phyloP scores from a whole-genome alignment of 2,329 filamentous ascomycete species.

The Xylariaceae sp. region DNA sequence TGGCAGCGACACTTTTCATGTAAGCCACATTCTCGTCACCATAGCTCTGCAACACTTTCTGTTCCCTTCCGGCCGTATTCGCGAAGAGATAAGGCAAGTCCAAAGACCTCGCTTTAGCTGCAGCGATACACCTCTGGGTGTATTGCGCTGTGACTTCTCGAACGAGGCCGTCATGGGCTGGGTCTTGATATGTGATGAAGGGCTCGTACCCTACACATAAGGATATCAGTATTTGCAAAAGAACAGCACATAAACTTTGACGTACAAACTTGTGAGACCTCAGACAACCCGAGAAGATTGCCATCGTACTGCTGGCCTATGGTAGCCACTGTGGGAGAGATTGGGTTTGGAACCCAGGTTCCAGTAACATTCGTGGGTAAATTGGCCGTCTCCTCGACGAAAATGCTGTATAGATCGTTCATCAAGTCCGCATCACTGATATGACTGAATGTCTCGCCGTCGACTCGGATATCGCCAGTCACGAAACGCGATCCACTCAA shows the following conservation, averaged over 20 bases:
- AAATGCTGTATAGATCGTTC: conserved; percentile 30
- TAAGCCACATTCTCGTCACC: conserved; percentile 25
- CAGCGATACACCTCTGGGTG: conserved; percentile 27
- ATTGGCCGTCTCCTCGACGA: conserved; percentile 25
- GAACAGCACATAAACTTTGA: background rate
- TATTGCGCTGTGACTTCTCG: conserved; percentile 22
- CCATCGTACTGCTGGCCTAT: conserved; percentile 29
- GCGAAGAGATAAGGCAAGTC: conserved; percentile 32
- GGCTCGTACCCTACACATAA: conserved; percentile 31
- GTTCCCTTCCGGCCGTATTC: conserved; percentile 28
- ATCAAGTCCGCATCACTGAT: conserved; percentile 19
- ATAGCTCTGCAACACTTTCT: conserved; percentile 29
- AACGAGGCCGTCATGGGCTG: conserved; percentile 27
- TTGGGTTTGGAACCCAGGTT: conserved; percentile 33
- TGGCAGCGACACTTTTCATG: conserved; percentile 29
- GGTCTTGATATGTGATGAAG: conserved; percentile 30
- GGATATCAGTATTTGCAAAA: conserved; percentile 1
- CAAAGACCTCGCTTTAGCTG: conserved; percentile 17
- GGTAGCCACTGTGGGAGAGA: conserved; percentile 30
- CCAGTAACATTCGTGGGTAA: conserved; percentile 27
- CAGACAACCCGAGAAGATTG: conserved; percentile 29
- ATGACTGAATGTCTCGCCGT: conserved; percentile 30
- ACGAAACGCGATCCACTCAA: conserved; percentile 27
- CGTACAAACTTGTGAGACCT: conserved; percentile 32
- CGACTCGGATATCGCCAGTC: background rate